These are phyloP conservation scores for Chytriomyces confervae DNA, from an alignment of 192 early-diverging fungal species.

Conservation along the genomic window DNA sequence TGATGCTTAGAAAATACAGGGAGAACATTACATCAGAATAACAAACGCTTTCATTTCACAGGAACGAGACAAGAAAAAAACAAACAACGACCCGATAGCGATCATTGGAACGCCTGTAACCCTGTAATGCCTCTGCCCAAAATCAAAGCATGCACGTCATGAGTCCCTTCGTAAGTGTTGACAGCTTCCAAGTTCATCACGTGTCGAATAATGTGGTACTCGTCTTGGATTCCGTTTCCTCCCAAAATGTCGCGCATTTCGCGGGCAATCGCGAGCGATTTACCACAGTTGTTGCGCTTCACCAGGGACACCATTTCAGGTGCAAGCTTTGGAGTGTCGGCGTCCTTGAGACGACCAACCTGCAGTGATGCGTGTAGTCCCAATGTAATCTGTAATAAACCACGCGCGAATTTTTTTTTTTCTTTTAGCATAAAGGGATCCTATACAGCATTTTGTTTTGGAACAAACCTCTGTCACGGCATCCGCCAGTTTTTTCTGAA, in stretches of 20 bases:
- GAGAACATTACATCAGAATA: too few relatives aligned
- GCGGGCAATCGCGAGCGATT: constrained; percentile 91
- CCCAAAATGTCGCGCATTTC: constrained; percentile 90
- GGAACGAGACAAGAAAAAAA: too few relatives aligned
- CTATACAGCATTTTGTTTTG: too few relatives aligned
- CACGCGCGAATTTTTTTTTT: too few relatives aligned
- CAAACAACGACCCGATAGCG: too few relatives aligned
- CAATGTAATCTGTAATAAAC: constrained; percentile 66
- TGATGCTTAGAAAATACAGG: too few relatives aligned
- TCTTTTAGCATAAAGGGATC: too few relatives aligned
- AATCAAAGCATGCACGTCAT: constrained; percentile 94
- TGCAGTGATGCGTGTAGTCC: constrained; percentile 87
- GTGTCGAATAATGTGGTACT: constrained; percentile 96
- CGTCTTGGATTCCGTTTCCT: constrained; percentile 94
- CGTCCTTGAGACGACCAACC: constrained; percentile 92
- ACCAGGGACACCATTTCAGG: constrained; percentile 96
- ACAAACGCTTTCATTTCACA: too few relatives aligned
- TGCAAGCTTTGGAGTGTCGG: constrained; percentile 63
- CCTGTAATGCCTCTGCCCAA: constrained; percentile 95
- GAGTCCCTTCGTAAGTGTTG: constrained; percentile 97
- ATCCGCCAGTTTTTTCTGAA: constrained; percentile 96
- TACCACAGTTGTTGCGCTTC: constrained; percentile 95
- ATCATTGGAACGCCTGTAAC: constrained; percentile 58
- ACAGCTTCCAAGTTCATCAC: constrained; percentile 47
- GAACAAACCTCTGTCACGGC: constrained; percentile 74